Conservation (phyloP, 78 protist genomes). For the Parvularia atlantis region DNA sequence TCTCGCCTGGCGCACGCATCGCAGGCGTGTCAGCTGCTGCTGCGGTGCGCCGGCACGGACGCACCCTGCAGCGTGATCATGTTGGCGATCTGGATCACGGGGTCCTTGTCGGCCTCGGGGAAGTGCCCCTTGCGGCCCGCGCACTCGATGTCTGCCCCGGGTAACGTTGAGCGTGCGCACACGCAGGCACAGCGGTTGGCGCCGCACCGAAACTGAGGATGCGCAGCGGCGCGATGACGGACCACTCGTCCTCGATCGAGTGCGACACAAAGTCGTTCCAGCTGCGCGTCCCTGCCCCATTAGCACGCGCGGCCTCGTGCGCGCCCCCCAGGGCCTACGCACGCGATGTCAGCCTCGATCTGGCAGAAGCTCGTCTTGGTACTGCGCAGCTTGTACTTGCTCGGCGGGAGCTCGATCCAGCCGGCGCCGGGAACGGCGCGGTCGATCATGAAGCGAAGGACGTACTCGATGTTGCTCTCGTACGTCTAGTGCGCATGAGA, state of each 20-base stretch:
- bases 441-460: conserved; percentile 93
- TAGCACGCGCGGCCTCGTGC: background rate
- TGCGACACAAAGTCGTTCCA: conserved; percentile 1
- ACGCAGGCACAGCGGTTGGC: background rate
- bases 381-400: background rate
- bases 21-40: too few species aligned
- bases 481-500: conserved; percentile 53
- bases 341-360: conserved; percentile 51
- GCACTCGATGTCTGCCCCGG: conserved; percentile 87
- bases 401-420: background rate
- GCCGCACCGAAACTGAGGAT: conserved; percentile 76
- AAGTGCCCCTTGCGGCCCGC: conserved; percentile 88
- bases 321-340: background rate
- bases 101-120: conserved; percentile 96
- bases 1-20: conserved; percentile 33
- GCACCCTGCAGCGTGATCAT: conserved; percentile 31
- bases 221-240: conserved; percentile 88
- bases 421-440: background rate
- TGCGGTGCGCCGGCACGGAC: too few species aligned
- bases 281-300: background rate
- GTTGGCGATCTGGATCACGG: conserved; percentile 96
- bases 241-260: conserved; percentile 46
- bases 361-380: conserved; percentile 30
- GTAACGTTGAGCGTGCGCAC: background rate
- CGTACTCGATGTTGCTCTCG: conserved; percentile 83